phyloP scores from a whole-genome alignment of 192 early-diverging fungal species.

The Cladochytrium replicatum region DNA sequence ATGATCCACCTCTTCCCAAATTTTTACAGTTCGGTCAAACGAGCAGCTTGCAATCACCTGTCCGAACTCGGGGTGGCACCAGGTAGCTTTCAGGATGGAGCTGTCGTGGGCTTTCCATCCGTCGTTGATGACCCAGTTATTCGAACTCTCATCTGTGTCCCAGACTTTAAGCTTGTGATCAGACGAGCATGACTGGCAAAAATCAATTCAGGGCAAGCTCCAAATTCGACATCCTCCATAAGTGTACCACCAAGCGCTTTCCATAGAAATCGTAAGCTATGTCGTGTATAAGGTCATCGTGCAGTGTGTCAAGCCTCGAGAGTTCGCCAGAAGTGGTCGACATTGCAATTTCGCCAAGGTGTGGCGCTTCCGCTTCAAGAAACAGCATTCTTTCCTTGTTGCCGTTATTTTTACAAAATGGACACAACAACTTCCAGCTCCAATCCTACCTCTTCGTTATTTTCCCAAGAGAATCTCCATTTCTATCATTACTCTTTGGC shows the following conservation, averaged over 20 bases:
- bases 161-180: slow-evolving; percentile 93
- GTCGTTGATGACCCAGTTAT: slow-evolving; percentile 68
- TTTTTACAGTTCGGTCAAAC: slow-evolving; percentile 79
- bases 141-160: slow-evolving; percentile 62
- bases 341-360: too few relatives aligned
- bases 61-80: slow-evolving; percentile 97
- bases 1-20: slow-evolving; percentile 84
- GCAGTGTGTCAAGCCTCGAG: slow-evolving; percentile 69
- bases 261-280: slow-evolving; percentile 89
- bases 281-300: slow-evolving; percentile 93
- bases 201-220: neutral
- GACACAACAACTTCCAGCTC: too few relatives aligned
- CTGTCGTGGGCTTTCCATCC: slow-evolving; percentile 83
- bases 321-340: too few relatives aligned
- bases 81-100: slow-evolving; percentile 73
- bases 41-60: slow-evolving; percentile 84
- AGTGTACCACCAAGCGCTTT: slow-evolving; percentile 56
- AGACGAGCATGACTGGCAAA: slow-evolving; percentile 68
- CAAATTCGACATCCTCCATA: slow-evolving; percentile 2
- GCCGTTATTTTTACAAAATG: too few relatives aligned
- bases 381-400: too few relatives aligned
- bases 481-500: too few relatives aligned
- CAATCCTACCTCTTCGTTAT: too few relatives aligned
- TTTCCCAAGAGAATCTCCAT: too few relatives aligned
- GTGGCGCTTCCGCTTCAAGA: too few relatives aligned